These are phyloP conservation scores for Leavenworthia alabamica DNA, from an alignment of 345 rosid genomes.

Conservation along the genomic window DNA sequence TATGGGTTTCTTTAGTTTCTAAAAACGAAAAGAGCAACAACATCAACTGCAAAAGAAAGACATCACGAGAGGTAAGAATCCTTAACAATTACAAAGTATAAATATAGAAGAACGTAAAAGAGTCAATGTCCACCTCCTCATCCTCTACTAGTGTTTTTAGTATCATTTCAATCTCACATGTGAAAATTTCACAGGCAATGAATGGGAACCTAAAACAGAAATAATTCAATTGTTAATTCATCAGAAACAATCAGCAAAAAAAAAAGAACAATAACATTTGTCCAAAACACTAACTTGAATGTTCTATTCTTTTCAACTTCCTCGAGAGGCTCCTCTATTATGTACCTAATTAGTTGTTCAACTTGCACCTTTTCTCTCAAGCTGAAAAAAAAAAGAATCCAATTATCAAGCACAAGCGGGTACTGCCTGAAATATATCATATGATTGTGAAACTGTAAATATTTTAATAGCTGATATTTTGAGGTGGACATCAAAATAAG, in stretches of 20 bases:
- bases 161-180: conserved; percentile 89
- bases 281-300: conserved; percentile 55
- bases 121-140: conserved; percentile 57
- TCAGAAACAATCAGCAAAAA: conserved; percentile 1
- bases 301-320: conserved; percentile 63
- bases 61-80: conserved; percentile 18
- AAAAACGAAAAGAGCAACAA: conserved; percentile 73
- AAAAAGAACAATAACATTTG: neutral
- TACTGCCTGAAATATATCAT: neutral
- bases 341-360: conserved; percentile 67
- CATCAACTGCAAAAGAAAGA: conserved; percentile 62
- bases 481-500: neutral
- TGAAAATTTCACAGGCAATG: conserved; percentile 86
- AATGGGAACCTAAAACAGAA: conserved; percentile 64
- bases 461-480: neutral
- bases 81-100: neutral
- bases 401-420: conserved; percentile 7
- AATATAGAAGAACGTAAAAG: conserved; percentile 4
- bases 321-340: conserved; percentile 69
- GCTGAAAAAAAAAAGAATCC: conserved; percentile 39
- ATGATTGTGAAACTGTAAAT: neutral
- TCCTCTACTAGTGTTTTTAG: conserved; percentile 87
- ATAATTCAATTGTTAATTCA: conserved; percentile 4
- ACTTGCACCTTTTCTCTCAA: conserved; percentile 76
- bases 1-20: conserved; percentile 55